Percentiles rank a stretch among this genome's conserved stretches.
phyloP scores from a whole-genome alignment of 1,284 basidiomycete genomes.

The Macrocystidia cucumis region DNA sequence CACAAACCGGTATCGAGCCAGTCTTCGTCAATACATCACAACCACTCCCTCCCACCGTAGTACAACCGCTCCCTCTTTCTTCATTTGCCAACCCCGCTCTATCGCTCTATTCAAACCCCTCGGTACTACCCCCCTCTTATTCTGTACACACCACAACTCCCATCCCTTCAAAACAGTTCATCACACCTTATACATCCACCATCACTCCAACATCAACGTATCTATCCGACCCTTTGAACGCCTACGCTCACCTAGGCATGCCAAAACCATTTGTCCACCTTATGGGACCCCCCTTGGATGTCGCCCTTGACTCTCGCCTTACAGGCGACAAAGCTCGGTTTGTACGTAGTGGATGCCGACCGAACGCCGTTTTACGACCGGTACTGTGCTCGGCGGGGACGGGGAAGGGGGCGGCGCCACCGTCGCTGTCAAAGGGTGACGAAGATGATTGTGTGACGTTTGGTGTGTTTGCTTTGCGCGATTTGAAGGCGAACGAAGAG shows the following conservation, averaged over 20 bases:
- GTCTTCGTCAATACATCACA: constrained; percentile 16
- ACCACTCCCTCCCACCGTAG: constrained; percentile 13
- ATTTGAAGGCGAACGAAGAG: constrained; percentile 79
- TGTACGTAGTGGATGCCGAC: constrained; percentile 79
- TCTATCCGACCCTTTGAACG: constrained; percentile 59
- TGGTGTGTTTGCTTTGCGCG: constrained; percentile 77
- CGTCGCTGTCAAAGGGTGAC: constrained; percentile 46
- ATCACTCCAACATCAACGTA: constrained; percentile 58
- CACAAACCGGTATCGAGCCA: constrained; percentile 20
- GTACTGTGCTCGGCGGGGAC: constrained; percentile 45
- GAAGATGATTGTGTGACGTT: too few species aligned
- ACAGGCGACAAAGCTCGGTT: constrained; percentile 75
- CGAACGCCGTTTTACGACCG: constrained; percentile 83
- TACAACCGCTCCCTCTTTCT: constrained; percentile 26
- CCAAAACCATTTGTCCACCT: constrained; percentile 78
- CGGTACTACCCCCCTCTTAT: constrained; percentile 42
- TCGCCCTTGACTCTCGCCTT: constrained; percentile 80
- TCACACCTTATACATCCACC: constrained; percentile 49
- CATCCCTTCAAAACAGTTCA: constrained; percentile 37
- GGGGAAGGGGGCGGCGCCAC: constrained; percentile 10
- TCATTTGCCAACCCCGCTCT: constrained; percentile 26
- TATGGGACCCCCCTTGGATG: constrained; percentile 71
- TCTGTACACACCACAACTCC: constrained; percentile 40
- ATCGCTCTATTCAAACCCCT: constrained; percentile 26
- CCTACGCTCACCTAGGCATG: constrained; percentile 64